phyloP scores from a whole-genome alignment of 2,329 filamentous ascomycete genomes.

The Cercospora citrullina region DNA sequence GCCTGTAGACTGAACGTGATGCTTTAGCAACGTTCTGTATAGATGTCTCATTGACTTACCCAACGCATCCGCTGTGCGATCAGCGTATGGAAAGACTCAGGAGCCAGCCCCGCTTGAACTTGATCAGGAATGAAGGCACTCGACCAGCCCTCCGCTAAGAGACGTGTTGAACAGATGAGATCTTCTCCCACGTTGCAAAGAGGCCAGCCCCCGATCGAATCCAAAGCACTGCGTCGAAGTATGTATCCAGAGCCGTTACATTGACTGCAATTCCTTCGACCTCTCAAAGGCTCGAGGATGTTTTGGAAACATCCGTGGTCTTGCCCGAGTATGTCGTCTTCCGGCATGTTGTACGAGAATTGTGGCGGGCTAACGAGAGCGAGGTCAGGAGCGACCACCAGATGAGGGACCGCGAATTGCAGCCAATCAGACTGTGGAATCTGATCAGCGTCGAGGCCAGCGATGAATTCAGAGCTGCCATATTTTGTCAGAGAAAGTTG shows the following conservation, averaged over 20 bases:
- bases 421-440: constrained; percentile 64
- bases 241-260: constrained; percentile 66
- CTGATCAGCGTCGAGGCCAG: constrained; percentile 68
- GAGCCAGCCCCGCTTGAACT: constrained; percentile 61
- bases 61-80: constrained; percentile 60
- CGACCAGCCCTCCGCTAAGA: constrained; percentile 63
- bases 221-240: constrained; percentile 59
- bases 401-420: constrained; percentile 59
- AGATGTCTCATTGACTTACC: constrained; percentile 27
- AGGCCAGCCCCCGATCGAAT: constrained; percentile 63
- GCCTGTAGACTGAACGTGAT: neutral
- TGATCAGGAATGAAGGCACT: constrained; percentile 62
- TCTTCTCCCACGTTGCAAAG: constrained; percentile 62
- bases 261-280: constrained; percentile 56
- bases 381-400: constrained; percentile 57
- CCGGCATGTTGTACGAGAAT: constrained; percentile 63
- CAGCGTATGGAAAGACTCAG: constrained; percentile 58
- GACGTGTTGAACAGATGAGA: constrained; percentile 58
- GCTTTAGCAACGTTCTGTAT: neutral
- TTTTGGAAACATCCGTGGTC: constrained; percentile 61
- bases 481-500: neutral
- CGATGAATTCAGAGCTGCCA: constrained; percentile 55
- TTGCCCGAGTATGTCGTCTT: constrained; percentile 59
- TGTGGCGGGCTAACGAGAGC: constrained; percentile 62
- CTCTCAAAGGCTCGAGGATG: constrained; percentile 51